Evolutionary conservation across 805 yeast genomes (phyloP), one percentile per base, ranked within the genome.

Genomic region (Yarrowia sp.): DNA sequence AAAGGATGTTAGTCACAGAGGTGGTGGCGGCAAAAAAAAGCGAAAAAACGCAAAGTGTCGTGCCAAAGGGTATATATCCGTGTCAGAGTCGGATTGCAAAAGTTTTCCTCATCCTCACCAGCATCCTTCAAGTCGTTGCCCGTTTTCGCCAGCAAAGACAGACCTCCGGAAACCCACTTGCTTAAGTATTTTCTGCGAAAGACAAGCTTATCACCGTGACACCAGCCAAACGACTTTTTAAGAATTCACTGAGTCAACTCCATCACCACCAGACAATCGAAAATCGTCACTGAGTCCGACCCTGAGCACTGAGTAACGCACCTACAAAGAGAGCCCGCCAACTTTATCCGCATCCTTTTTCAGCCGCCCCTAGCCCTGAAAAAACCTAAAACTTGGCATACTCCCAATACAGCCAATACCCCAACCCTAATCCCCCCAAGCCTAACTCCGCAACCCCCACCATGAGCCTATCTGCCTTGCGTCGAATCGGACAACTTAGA

Each of bases 231-330:
- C 36, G 22, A 31, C 35, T 38, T 38, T 38, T 39, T 55, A 55
- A 55, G 61, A 55, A 55, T 55, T 55, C 61, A 55, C 61, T 55
- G 61, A 55, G 61, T 55, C 61, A 55, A 41, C 47, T 55, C 38
- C 61, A 31, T 55, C 61, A 55, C 47, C 61, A 41, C 61, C 61
- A 55, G 31, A 55, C 61, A 55, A 55, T 31, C 61, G 47, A 41
- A 55, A 55, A 55, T 39, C 33, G 61, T 55, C 61, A 55, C 61
- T 55, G 61, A 55, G 61, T 55, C 61, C 42, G 15, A 14, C 14
- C 44, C 45, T n/a, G 61, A 55, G 61, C 61, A 55, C 61, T 55
- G 61, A 55, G 61, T 55, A 55, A 31, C 60, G 31, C 28, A 39
- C 31, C 15, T 10, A 39, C 45, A 41, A 55, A 41, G 47, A 31